Evolutionary conservation across 2,329 filamentous ascomycete species (phyloP).

Genomic region (Hypomyces perniciosus): DNA sequence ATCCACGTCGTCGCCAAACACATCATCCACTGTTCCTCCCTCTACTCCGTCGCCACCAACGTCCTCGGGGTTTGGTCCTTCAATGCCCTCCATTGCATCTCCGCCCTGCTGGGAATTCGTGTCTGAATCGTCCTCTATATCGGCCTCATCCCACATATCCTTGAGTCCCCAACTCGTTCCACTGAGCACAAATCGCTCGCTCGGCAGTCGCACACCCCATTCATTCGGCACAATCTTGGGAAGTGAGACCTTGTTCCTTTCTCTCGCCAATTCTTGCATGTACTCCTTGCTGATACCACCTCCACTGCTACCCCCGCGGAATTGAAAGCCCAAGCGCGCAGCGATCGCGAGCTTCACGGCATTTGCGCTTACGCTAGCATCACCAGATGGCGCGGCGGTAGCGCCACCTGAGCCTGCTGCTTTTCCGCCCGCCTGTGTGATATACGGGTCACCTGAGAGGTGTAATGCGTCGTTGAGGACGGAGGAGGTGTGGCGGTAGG

Average conservation of each 20-base stretch:
- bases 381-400: conserved; percentile 40
- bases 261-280: conserved; percentile 65
- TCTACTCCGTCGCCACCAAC: conserved; percentile 43
- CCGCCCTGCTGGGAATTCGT: conserved; percentile 30
- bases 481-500: conserved; percentile 72
- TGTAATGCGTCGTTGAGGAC: conserved; percentile 67
- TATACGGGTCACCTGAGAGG: conserved; percentile 63
- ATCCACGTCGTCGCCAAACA: conserved; percentile 49
- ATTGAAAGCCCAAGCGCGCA: conserved; percentile 62
- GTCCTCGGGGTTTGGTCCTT: conserved; percentile 36
- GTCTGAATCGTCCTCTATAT: conserved; percentile 36
- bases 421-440: conserved; percentile 48
- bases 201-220: conserved; percentile 61
- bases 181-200: conserved; percentile 62
- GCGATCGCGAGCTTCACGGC: conserved; percentile 69
- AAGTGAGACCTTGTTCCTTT: conserved; percentile 61
- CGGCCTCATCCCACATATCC: conserved; percentile 51
- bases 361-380: conserved; percentile 56
- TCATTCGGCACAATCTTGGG: conserved; percentile 58
- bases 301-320: conserved; percentile 49
- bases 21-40: conserved; percentile 47
- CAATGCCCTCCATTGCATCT: conserved; percentile 46
- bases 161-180: conserved; percentile 60
- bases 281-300: conserved; percentile 65
- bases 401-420: conserved; percentile 48